These are phyloP conservation scores for Forsythia suspensa DNA, from an alignment of 257 asterid genomes.

Conservation along the genomic window DNA sequence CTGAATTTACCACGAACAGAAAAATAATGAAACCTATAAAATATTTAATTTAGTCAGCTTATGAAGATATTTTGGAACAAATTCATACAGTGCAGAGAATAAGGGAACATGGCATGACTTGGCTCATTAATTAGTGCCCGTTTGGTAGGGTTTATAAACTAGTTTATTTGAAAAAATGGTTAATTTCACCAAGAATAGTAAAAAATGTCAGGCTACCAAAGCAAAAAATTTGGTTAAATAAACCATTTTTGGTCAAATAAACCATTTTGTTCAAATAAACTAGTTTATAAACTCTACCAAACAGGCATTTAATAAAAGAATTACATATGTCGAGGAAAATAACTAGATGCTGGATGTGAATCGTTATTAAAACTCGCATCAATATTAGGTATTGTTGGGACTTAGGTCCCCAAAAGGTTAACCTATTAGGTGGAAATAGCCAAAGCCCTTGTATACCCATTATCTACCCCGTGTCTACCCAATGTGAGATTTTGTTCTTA, in stretches of 20 bases:
- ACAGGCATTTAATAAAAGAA: neutral
- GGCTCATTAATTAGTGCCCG: neutral
- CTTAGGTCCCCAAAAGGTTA: neutral
- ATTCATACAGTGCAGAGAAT: neutral
- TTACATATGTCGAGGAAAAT: neutral
- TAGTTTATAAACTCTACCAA: neutral
- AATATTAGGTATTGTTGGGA: neutral
- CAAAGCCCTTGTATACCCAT: neutral
- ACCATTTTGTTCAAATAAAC: no score
- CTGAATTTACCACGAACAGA: constrained; percentile 4
- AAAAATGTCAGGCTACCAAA: no score
- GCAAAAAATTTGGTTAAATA: no score
- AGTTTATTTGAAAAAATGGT: no score
- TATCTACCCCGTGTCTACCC: neutral
- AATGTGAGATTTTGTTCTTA: neutral
- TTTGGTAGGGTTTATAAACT: no score
- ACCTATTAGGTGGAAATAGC: neutral
- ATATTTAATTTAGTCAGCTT: constrained; percentile 2
- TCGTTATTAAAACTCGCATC: constrained; percentile 1
- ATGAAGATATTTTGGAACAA: constrained; percentile 5
- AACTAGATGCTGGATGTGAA: neutral
- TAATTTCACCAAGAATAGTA: no score
- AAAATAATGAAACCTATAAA: neutral
- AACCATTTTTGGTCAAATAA: no score
- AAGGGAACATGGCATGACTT: neutral